Percentiles rank a stretch among this genome's conserved stretches.
Evolutionary conservation across 805 yeast genomes (phyloP).

Genomic region (Ogataea degrootiae): DNA sequence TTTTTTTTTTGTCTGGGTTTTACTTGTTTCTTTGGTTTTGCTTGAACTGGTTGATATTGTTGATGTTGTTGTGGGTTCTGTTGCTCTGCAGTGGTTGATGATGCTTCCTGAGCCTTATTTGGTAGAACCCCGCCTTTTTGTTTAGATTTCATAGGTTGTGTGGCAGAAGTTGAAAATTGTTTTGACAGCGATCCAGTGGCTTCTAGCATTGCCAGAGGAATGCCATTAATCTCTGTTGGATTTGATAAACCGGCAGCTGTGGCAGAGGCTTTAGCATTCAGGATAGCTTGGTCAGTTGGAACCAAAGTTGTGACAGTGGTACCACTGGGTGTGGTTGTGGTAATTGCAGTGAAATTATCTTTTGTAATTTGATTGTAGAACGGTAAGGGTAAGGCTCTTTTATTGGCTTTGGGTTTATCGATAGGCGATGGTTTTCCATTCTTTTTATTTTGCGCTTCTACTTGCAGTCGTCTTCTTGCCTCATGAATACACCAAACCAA

Average conservation of each 20-base stretch:
- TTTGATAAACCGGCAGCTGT: constrained; percentile 52
- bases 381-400: constrained; percentile 68
- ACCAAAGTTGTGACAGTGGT: constrained; percentile 86
- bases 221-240: constrained; percentile 37
- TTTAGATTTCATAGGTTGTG: background rate
- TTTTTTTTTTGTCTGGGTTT: constrained; percentile 7
- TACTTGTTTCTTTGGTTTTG: constrained; percentile 2
- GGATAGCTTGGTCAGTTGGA: constrained; percentile 76
- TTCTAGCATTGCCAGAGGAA: constrained; percentile 52
- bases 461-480: constrained; percentile 68
- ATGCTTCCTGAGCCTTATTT: constrained; percentile 2
- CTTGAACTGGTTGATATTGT: background rate
- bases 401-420: constrained; percentile 13
- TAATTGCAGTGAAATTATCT: constrained; percentile 81
- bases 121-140: constrained; percentile 2
- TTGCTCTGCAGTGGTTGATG: background rate
- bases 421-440: constrained; percentile 9
- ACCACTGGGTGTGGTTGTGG: constrained; percentile 87
- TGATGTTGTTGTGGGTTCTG: background rate
- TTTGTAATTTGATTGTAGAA: constrained; percentile 85
- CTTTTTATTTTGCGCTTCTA: constrained; percentile 29
- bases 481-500: constrained; percentile 93
- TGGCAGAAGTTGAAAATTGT: background rate
- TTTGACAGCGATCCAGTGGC: constrained; percentile 65
- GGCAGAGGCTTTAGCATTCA: constrained; percentile 52